Conservation (phyloP, 441 rosid genomes). For the Aquilaria agallochum region DNA sequence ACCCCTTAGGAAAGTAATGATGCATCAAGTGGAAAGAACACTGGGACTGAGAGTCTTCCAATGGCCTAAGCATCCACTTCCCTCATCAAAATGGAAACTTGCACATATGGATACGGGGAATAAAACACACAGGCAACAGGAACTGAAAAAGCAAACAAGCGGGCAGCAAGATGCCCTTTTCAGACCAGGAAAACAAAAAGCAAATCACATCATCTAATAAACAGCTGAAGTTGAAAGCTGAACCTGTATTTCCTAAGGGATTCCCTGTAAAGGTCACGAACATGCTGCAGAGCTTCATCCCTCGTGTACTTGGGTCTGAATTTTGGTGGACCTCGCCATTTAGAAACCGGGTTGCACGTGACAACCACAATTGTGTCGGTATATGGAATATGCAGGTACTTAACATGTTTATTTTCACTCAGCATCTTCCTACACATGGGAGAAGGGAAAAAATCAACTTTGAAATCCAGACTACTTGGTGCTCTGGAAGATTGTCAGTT, state of each 20-base stretch:
- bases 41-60: too few relatives aligned
- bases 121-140: too few relatives aligned
- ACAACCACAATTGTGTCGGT: constrained; percentile 86
- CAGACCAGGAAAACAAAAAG: constrained; percentile 2
- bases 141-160: too few relatives aligned
- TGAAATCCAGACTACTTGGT: too few relatives aligned
- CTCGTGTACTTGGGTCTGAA: constrained; percentile 66
- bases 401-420: constrained; percentile 87
- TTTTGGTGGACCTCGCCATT: constrained; percentile 85
- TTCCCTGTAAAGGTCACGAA: constrained; percentile 69
- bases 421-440: constrained; percentile 64
- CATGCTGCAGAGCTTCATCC: constrained; percentile 72
- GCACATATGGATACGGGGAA: too few relatives aligned
- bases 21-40: too few relatives aligned
- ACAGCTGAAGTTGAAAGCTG: constrained; percentile 12
- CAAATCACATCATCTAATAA: background rate
- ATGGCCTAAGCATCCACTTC: too few relatives aligned
- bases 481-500: too few relatives aligned
- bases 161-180: too few relatives aligned
- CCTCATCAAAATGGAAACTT: too few relatives aligned
- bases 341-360: constrained; percentile 87
- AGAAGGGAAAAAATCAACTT: too few relatives aligned
- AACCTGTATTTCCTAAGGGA: constrained; percentile 75
- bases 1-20: too few relatives aligned
- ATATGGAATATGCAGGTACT: constrained; percentile 81